These are phyloP conservation scores for Ustilago esculenta DNA, from an alignment of 1,284 basidiomycete species.

Conservation along the genomic window DNA sequence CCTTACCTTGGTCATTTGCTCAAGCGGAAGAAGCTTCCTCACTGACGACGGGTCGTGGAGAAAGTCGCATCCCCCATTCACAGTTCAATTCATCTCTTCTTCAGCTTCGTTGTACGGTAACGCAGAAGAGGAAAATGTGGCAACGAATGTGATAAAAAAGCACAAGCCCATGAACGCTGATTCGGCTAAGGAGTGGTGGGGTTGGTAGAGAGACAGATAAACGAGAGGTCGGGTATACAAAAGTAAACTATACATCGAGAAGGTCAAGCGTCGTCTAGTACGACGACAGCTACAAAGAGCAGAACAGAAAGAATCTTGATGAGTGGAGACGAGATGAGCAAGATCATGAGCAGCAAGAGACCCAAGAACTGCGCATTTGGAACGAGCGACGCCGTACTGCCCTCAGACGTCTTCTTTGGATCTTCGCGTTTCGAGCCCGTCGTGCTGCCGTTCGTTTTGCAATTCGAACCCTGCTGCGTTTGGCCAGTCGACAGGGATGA, in stretches of 20 bases:
- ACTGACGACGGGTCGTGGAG: too few species aligned
- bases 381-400: not conserved
- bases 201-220: not conserved
- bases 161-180: too few species aligned
- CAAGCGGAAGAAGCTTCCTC: too few species aligned
- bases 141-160: too few species aligned
- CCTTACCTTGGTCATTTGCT: too few species aligned
- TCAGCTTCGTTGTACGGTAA: too few species aligned
- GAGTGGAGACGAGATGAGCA: conserved; percentile 42
- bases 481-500: conserved; percentile 5
- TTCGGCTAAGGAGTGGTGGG: too few species aligned
- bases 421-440: not conserved
- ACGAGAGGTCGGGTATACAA: conserved; percentile 6
- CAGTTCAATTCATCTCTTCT: too few species aligned
- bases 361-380: conserved; percentile 39
- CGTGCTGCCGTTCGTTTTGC: not conserved
- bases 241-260: not conserved
- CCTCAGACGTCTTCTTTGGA: not conserved
- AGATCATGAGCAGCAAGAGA: conserved; percentile 36
- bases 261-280: conserved; percentile 15
- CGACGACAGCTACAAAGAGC: conserved; percentile 23
- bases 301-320: conserved; percentile 46
- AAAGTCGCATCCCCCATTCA: too few species aligned
- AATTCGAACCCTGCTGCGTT: not conserved
- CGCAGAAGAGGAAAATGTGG: too few species aligned